Evolutionary conservation across 1,139 yeast species (phyloP), one percentile per base, ranked within the genome.

Genomic region (Saccharomyces pastorianus): DNA sequence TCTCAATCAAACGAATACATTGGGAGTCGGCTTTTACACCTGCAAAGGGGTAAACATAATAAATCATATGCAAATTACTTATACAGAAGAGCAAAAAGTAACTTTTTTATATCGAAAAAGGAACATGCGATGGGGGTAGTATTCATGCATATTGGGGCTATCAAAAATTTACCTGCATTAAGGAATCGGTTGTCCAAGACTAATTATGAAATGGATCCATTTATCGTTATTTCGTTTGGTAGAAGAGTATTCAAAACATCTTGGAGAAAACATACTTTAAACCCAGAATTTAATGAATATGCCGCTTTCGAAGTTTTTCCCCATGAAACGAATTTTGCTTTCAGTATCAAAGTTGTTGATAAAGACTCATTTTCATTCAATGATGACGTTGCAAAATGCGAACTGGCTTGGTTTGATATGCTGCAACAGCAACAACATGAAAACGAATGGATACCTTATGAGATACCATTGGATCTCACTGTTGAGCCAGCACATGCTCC

Each of bases 171-270:
- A 47, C 96, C 96, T 1, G 85, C 89, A 0, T 74, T 82, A 49
- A 76, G 73, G 55, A 83, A 80, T 61, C 73, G 81, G 34, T 77
- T 85, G 1, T 76, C 91, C 23, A 81, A 90, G 23, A 84, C 93
- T 0, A 55, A 52, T 17, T 93, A 85, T 64, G 96, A 90, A 68
- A 88, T 93, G 95, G 99, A 93, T 65, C 98, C 99, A 0, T 93
- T 91, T 71, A 95, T 91, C 5, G 93, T 91, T 17, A 84, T 88
- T 0, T 84, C 96, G 0, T 89, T 91, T 69, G 97, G 97, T 11
- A 85, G 88, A 64, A 85, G 86, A 59, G 89, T 95, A 0, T 91
- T 83, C 68, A 80, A 96, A 61, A 90, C 97, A 0, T 85, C 93
- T 26, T 86, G 90, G 83, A 81, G 84, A 62, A 80, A 89, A 29